Conservation (phyloP, 805 yeast genomes). For the Suhomyces canberraensis region DNA sequence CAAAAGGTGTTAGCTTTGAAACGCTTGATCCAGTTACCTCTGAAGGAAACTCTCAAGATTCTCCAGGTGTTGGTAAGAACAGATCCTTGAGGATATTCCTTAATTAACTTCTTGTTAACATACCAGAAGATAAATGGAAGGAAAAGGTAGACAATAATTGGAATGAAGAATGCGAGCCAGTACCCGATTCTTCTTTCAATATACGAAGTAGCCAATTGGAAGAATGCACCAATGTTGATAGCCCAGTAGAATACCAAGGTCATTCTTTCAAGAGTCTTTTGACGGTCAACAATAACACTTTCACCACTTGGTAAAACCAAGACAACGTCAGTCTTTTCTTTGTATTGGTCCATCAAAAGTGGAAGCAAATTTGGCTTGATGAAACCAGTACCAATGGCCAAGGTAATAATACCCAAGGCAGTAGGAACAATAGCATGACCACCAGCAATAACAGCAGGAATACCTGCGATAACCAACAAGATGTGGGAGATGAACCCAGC, state of each 20-base stretch:
- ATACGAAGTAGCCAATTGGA: conserved; percentile 50
- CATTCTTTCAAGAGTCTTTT: conserved; percentile 40
- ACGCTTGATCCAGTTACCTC: conserved; percentile 44
- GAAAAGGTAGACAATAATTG: conserved; percentile 31
- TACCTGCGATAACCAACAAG: conserved; percentile 47
- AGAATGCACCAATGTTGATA: conserved; percentile 54
- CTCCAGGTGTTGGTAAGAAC: conserved; percentile 42
- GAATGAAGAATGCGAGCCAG: conserved; percentile 54
- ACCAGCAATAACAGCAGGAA: conserved; percentile 35
- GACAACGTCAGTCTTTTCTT: conserved; percentile 57
- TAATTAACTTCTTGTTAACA: conserved; percentile 26
- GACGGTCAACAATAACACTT: conserved; percentile 55
- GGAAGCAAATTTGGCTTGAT: conserved; percentile 54
- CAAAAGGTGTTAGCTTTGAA: conserved; percentile 39
- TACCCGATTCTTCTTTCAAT: conserved; percentile 50
- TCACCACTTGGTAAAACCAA: conserved; percentile 59
- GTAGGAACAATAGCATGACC: conserved; percentile 40
- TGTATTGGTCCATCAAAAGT: conserved; percentile 46
- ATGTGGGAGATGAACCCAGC: conserved; percentile 47
- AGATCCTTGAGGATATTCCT: conserved; percentile 42
- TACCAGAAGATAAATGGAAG: conserved; percentile 28
- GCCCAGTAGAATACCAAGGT: conserved; percentile 51
- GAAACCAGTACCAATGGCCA: conserved; percentile 50
- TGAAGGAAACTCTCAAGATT: conserved; percentile 40
- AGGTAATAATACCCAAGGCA: conserved; percentile 35